A percentile compares a stretch with the other conserved stretches of the same genome.
Evolutionary conservation across 176 grass and related monocot genomes (phyloP).

Genomic region (Carex myosuroides): DNA sequence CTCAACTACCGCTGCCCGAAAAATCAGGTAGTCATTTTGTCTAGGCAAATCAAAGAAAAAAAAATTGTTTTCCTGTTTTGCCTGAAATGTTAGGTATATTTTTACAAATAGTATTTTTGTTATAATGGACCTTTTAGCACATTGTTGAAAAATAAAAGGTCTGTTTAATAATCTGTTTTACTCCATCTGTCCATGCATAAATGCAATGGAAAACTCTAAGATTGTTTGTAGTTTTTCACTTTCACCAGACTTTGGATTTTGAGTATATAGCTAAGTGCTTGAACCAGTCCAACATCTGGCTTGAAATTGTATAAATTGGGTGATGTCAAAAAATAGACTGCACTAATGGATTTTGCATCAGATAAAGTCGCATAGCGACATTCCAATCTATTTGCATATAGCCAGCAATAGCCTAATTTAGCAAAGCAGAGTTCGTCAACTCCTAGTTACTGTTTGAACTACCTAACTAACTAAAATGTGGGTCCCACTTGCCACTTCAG

Average conservation of each 20-base stretch:
- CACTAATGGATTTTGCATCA: neutral
- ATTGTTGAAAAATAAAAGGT: neutral
- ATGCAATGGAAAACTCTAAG: neutral
- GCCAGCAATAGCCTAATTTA: neutral
- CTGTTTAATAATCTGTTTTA: neutral
- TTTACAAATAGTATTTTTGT: neutral
- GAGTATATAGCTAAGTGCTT: neutral
- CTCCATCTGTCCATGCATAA: neutral
- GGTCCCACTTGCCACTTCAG: slow-evolving; percentile 28
- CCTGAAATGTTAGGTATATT: neutral
- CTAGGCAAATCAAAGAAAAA: neutral
- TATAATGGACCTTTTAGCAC: neutral
- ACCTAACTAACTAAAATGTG: neutral
- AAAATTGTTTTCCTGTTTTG: neutral
- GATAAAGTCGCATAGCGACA: neutral
- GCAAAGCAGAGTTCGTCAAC: neutral
- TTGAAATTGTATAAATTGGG: neutral
- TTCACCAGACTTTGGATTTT: neutral
- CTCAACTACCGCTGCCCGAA: neutral
- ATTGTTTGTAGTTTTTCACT: neutral
- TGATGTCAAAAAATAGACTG: neutral
- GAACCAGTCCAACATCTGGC: neutral
- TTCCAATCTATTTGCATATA: neutral
- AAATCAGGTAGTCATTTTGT: slow-evolving; percentile 16
- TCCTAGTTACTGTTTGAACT: slow-evolving; percentile 7